phyloP scores from a whole-genome alignment of 169 alveolate genomes.

The Plasmodium falciparum region DNA sequence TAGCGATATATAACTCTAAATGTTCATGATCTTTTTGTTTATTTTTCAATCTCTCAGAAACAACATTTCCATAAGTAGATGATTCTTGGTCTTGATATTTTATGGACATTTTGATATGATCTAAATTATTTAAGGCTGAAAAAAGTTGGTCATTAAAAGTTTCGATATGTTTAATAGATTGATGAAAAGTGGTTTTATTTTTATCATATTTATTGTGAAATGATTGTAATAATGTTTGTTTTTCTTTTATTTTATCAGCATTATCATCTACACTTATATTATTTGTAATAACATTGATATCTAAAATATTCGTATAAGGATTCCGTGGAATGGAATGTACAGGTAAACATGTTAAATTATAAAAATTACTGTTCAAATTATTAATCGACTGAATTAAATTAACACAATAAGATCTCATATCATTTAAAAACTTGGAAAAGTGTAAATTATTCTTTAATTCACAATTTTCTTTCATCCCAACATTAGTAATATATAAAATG shows the following conservation, averaged over 20 bases:
- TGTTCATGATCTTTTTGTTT: slow-evolving; percentile 44
- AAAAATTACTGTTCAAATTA: slow-evolving; percentile 36
- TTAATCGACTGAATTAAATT: slow-evolving; percentile 56
- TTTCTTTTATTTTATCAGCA: slow-evolving; percentile 36
- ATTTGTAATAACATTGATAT: slow-evolving; percentile 40
- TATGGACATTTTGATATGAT: slow-evolving; percentile 22
- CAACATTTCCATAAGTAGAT: slow-evolving; percentile 31
- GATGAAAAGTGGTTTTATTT: not conserved
- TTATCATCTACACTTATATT: slow-evolving; percentile 50
- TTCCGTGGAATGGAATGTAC: slow-evolving; percentile 63
- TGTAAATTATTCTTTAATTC: slow-evolving; percentile 22
- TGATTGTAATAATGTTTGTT: not conserved
- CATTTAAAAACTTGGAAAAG: slow-evolving; percentile 64
- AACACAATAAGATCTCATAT: slow-evolving; percentile 74
- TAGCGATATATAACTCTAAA: slow-evolving; percentile 57
- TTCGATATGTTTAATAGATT: slow-evolving; percentile 37
- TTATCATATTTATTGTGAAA: slow-evolving; percentile 20
- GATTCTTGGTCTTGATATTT: slow-evolving; percentile 15
- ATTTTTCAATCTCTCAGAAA: slow-evolving; percentile 59
- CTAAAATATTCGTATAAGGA: slow-evolving; percentile 46
- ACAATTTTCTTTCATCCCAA: slow-evolving; percentile 64
- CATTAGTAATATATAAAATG: slow-evolving; percentile 51
- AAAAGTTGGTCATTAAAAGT: slow-evolving; percentile 27
- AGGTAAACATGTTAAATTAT: slow-evolving; percentile 54
- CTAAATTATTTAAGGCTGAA: slow-evolving; percentile 58